Conservation (phyloP, 1,139 yeast species). For the Hemisphaericaspora subhashii region DNA sequence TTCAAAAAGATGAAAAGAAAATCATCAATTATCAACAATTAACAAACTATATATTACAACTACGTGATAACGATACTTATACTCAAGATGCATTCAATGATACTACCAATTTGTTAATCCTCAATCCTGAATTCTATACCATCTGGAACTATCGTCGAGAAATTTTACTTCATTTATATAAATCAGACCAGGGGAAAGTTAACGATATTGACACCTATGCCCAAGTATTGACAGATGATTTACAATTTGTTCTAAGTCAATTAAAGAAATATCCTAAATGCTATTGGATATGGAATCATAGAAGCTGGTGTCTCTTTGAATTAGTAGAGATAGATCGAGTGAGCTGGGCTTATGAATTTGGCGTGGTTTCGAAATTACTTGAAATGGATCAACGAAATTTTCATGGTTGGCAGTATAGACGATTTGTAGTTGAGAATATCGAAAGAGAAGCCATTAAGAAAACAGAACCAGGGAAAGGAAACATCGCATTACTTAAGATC, state of each 20-base stretch:
- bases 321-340: constrained; percentile 45
- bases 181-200: constrained; percentile 6
- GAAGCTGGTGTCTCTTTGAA: constrained; percentile 74
- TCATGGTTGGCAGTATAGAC: constrained; percentile 95
- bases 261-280: constrained; percentile 77
- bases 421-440: constrained; percentile 61
- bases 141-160: constrained; percentile 90
- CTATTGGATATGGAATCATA: constrained; percentile 96
- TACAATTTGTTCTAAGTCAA: constrained; percentile 57
- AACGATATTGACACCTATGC: constrained; percentile 22
- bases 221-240: constrained; percentile 53
- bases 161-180: constrained; percentile 45
- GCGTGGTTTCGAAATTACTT: constrained; percentile 65
- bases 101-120: constrained; percentile 51
- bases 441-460: constrained; percentile 29
- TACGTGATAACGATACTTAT: constrained; percentile 32
- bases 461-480: constrained; percentile 9
- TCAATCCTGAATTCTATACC: constrained; percentile 87
- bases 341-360: constrained; percentile 70
- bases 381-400: constrained; percentile 77
- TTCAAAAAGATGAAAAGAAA: constrained; percentile 50
- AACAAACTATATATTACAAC: constrained; percentile 40
- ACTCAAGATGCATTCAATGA: constrained; percentile 45
- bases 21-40: constrained; percentile 56
- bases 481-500: constrained; percentile 23